Evolutionary conservation across 345 rosid genomes (phyloP).

Genomic region (Odontarrhena argentea): DNA sequence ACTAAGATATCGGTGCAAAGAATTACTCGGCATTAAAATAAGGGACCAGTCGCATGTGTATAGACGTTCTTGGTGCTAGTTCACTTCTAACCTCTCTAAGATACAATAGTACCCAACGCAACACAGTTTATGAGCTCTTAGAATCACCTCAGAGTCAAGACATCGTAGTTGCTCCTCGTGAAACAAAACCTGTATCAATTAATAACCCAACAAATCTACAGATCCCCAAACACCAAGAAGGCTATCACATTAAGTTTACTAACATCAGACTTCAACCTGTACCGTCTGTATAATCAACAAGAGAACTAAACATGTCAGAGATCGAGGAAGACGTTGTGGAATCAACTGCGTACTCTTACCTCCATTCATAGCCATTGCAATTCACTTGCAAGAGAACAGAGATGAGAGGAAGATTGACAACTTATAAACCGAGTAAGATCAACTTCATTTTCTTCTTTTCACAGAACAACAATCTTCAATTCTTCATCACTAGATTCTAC

Average conservation of each 20-base stretch:
- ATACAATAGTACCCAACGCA: not conserved
- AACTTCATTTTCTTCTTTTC: not conserved
- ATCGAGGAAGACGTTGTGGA: not conserved
- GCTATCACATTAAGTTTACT: not conserved
- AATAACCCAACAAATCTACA: not conserved
- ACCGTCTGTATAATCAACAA: constrained; percentile 10
- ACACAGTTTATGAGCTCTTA: not conserved
- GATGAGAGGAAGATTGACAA: not conserved
- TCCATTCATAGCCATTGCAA: not conserved
- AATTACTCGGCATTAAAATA: constrained; percentile 2
- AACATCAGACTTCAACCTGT: not conserved
- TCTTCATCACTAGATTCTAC: constrained; percentile 1
- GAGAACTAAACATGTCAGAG: constrained; percentile 8
- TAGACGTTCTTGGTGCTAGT: not conserved
- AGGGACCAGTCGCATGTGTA: not conserved
- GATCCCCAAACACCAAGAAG: constrained; percentile 1
- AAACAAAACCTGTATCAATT: constrained; percentile 7
- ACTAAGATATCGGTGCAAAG: not conserved
- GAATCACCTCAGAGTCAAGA: not conserved
- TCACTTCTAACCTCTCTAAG: not conserved
- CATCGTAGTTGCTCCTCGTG: not conserved
- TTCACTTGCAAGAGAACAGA: not conserved
- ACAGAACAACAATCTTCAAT: not conserved
- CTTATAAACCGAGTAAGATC: not conserved
- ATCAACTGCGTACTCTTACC: not conserved